These are phyloP conservation scores for Exserohilum rostratum DNA, from an alignment of 2,329 filamentous ascomycete genomes.

Conservation along the genomic window DNA sequence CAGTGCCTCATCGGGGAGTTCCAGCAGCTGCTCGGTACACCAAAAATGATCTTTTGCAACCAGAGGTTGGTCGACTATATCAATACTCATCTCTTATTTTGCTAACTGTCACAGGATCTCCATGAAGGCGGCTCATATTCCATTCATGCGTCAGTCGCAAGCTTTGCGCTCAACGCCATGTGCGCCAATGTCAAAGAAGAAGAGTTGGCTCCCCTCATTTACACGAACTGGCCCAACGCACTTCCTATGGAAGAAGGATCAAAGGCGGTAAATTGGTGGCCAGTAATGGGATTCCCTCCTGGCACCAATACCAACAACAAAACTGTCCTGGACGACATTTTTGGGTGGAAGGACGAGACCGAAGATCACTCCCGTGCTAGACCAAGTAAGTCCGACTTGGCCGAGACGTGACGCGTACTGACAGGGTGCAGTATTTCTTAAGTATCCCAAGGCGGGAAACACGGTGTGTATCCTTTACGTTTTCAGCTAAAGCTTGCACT, in stretches of 20 bases:
- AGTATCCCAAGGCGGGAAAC: slow-evolving; percentile 11
- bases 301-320: slow-evolving; percentile 10
- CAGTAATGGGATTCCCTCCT: slow-evolving; percentile 4
- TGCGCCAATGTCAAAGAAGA: slow-evolving; percentile 11
- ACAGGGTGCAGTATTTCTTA: slow-evolving; percentile 6
- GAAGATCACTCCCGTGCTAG: slow-evolving; percentile 9
- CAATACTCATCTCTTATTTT: not conserved
- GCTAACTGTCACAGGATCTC: not conserved
- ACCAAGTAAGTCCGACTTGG: not conserved
- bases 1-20: slow-evolving; percentile 8
- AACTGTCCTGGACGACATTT: slow-evolving; percentile 8
- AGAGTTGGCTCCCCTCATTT: slow-evolving; percentile 9
- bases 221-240: slow-evolving; percentile 9
- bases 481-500: not conserved
- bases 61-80: not conserved
- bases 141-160: slow-evolving; percentile 8
- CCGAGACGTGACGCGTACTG: not conserved
- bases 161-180: slow-evolving; percentile 7
- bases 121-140: slow-evolving; percentile 10
- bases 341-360: slow-evolving; percentile 9
- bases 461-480: not conserved
- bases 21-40: slow-evolving; percentile 10
- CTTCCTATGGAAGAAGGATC: slow-evolving; percentile 7
- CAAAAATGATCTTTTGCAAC: slow-evolving; percentile 7
- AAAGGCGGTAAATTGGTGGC: slow-evolving; percentile 10